Evolutionary conservation across 108 stramenopile genomes (phyloP).

Genomic region (Fistulifera solaris): DNA sequence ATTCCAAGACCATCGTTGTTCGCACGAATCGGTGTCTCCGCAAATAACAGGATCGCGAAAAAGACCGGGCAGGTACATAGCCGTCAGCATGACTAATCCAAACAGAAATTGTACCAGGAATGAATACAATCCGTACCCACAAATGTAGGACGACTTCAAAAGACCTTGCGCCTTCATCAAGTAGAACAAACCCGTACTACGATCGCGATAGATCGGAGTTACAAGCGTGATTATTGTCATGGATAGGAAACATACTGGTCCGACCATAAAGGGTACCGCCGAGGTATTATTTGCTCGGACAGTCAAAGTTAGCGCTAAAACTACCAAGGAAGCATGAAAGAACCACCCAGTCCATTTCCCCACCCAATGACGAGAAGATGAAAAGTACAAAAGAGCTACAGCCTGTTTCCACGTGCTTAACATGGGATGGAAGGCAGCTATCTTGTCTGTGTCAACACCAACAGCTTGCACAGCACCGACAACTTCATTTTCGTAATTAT

Average conservation of each 20-base stretch:
- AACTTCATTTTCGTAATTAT: no score
- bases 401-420: no score
- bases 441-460: no score
- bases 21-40: neutral
- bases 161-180: slow-evolving; percentile 36
- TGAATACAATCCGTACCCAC: slow-evolving; percentile 27
- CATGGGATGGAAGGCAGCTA: no score
- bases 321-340: slow-evolving; percentile 4
- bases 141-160: slow-evolving; percentile 23
- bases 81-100: slow-evolving; percentile 25
- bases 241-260: slow-evolving; percentile 23
- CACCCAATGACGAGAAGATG: no score
- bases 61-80: slow-evolving; percentile 24
- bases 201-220: slow-evolving; percentile 32
- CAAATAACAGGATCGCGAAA: slow-evolving; percentile 24
- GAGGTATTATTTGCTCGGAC: neutral
- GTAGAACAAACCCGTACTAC: slow-evolving; percentile 29
- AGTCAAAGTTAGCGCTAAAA: slow-evolving; percentile 15
- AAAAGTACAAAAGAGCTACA: no score
- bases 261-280: slow-evolving; percentile 3
- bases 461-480: no score
- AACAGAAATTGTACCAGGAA: slow-evolving; percentile 30
- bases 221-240: slow-evolving; percentile 28
- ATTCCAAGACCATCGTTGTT: neutral
- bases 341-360: no score